Percentiles rank a stretch among this genome's conserved stretches.
Evolutionary conservation across 495 filamentous ascomycete genomes (phyloP).

Genomic region (Friedmanniomyces endolithicus): DNA sequence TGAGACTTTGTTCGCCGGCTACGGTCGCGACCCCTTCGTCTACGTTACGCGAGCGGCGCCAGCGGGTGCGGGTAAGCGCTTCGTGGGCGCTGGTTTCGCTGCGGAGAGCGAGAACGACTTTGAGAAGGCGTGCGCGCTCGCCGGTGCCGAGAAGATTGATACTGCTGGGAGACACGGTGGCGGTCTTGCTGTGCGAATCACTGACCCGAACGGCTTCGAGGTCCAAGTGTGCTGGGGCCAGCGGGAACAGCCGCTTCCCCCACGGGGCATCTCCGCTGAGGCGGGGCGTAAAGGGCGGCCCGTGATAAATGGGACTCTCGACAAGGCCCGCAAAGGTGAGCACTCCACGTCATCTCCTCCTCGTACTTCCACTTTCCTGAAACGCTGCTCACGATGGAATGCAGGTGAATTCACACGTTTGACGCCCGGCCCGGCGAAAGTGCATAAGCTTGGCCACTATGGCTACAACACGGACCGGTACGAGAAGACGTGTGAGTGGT

Average conservation of each 20-base stretch:
- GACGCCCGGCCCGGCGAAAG: background rate
- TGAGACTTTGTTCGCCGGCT: background rate
- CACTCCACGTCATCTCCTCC: no score
- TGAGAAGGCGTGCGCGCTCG: background rate
- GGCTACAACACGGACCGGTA: background rate
- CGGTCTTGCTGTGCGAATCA: background rate
- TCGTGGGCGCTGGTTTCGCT: background rate
- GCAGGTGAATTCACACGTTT: background rate
- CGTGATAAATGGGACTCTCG: background rate
- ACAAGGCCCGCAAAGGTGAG: background rate
- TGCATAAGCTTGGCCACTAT: constrained; percentile 3
- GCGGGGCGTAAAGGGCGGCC: background rate
- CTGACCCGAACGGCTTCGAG: background rate
- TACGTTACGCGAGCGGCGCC: background rate
- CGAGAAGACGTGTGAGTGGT: background rate
- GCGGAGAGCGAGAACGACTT: background rate
- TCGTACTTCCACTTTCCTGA: no score
- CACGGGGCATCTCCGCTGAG: background rate
- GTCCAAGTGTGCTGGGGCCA: background rate
- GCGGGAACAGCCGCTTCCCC: background rate
- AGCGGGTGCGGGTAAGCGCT: background rate
- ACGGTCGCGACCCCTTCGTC: background rate
- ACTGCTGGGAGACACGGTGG: background rate
- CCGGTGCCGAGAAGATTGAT: background rate
- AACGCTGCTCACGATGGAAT: no score